Percentiles rank a stretch among this genome's conserved stretches.
Conservation (phyloP, 1,284 basidiomycete genomes). For the Tausonia pullulans region DNA sequence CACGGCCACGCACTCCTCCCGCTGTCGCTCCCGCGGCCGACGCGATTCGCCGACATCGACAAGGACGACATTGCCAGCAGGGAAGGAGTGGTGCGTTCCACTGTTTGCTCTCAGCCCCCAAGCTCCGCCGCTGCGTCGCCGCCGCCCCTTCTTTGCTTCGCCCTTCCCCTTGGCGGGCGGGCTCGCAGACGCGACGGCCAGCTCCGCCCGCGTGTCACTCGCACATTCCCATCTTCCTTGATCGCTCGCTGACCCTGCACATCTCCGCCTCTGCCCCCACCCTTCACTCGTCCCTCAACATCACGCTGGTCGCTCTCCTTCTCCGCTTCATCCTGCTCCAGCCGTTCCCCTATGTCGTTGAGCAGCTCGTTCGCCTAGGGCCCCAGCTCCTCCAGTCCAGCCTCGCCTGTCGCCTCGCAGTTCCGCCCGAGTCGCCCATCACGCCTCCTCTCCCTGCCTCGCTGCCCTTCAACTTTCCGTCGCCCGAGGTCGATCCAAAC, state of each 20-base stretch:
- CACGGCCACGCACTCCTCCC: conserved; percentile 2
- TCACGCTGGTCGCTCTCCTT: background rate
- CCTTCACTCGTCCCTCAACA: background rate
- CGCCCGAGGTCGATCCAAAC: background rate
- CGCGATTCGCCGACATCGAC: conserved; percentile 9
- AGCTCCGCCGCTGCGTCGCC: no score
- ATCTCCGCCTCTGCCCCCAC: background rate
- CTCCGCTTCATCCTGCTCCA: background rate
- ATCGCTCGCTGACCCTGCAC: no score
- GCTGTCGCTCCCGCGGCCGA: conserved; percentile 9
- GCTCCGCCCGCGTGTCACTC: no score
- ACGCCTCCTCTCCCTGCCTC: background rate
- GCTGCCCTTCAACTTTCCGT: background rate
- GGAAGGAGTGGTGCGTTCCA: conserved; percentile 10
- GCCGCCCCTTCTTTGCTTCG: background rate
- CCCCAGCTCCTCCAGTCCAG: conserved; percentile 5
- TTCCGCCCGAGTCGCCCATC: background rate
- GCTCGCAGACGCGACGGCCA: no score
- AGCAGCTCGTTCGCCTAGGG: conserved; percentile 1
- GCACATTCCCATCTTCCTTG: no score
- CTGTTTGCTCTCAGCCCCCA: background rate
- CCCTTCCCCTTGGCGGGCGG: background rate
- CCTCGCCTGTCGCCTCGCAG: conserved; percentile 3
- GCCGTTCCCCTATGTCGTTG: conserved; percentile 9
- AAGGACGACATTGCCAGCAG: background rate